Percentiles rank a stretch among this genome's conserved stretches.
phyloP scores from a whole-genome alignment of 225 moss, liverwort and hornwort species.

The Thuidium tamariscinum region DNA sequence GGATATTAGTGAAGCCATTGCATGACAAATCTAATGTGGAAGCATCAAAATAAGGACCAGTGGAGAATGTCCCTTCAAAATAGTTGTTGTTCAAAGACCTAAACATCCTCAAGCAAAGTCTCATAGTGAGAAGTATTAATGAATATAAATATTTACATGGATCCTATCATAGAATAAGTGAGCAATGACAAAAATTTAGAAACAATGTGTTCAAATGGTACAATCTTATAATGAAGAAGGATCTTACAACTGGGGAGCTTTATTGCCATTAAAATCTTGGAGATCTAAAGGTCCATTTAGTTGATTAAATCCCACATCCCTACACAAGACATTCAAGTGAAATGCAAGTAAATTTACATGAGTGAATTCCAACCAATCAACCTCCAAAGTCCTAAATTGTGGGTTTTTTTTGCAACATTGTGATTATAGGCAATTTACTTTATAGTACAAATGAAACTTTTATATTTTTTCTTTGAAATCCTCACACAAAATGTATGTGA shows the following conservation, averaged over 20 bases:
- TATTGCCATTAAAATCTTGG: no score
- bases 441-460: no score
- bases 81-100: neutral
- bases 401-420: no score
- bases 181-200: neutral
- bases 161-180: neutral
- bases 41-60: neutral
- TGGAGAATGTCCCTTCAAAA: neutral
- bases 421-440: no score
- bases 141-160: neutral
- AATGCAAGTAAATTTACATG: neutral
- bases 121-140: neutral
- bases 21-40: accelerated
- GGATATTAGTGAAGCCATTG: neutral
- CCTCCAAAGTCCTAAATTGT: no score
- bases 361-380: neutral
- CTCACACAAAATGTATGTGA: no score
- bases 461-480: no score
- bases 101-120: neutral
- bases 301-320: neutral
- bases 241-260: accelerated
- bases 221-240: neutral
- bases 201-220: no score
- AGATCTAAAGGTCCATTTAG: neutral
- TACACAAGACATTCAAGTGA: neutral